Base-by-base conservation (phyloP, 805 yeast species). In the Yarrowia keelungensis region DNA sequence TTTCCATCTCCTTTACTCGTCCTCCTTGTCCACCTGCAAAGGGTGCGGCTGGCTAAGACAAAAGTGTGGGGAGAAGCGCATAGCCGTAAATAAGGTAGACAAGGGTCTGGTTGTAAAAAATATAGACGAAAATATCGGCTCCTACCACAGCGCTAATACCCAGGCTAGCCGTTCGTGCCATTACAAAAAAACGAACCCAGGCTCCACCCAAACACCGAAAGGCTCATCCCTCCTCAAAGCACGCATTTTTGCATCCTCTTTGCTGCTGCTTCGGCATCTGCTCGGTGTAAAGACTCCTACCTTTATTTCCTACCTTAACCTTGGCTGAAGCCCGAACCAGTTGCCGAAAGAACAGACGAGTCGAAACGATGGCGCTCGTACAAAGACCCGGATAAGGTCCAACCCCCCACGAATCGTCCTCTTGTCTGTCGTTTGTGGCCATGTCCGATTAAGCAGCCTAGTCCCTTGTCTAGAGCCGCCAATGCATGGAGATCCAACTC, bases 51-150 rank as follows among this genome's bases (percentile, higher is more conserved):
- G 45, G 16, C 45, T 26, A 26, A 26, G 32, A 26, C 32, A 26
- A 26, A 53, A 53, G 59, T 53, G 59, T 53, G 59, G 59, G 59
- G 59, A 39, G 59, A 39, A 14, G 11, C 36, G 59, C 59, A 53
- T 53, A 39, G 19, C 59, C 59, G 59, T 19, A 53, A 39, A 19
- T 15, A 53, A 14, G 12, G 19, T 12, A 14, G 12, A 16, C 22
- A 45, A 45, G 26, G n/a, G 32, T 26, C 32, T 26, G 32, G 32
- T 26, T 26, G 2, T 3, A 2, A 26, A 26, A 26, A 26, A 0
- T 26, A 26, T 26, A 16, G 26, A n/a, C 16, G 46, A 1, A 42
- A 42, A 15, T 5, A 26, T 26, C 32, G 32, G 7, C 32, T 5
- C 32, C 32, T 26, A 3, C 32, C 32, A 26, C 32, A 26, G 32